phyloP scores from a whole-genome alignment of 306 rosid genomes.

The Cercis canadensis region DNA sequence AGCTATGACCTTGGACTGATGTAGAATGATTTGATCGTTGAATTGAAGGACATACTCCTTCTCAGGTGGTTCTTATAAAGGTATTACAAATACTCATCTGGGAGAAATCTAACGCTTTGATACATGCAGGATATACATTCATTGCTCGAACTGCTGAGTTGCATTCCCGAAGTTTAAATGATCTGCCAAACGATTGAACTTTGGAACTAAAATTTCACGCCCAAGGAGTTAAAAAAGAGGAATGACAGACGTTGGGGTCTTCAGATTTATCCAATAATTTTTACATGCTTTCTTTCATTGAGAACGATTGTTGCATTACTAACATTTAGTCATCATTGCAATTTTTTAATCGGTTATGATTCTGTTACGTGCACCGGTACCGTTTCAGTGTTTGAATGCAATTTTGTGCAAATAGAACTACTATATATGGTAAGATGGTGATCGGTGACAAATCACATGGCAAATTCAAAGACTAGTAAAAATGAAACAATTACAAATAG shows the following conservation, averaged over 20 bases:
- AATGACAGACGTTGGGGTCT: too few relatives aligned
- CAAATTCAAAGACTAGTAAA: not conserved
- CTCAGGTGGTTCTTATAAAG: not conserved
- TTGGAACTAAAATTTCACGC: conserved; percentile 25
- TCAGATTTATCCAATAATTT: too few relatives aligned
- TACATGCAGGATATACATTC: not conserved
- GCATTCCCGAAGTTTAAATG: not conserved
- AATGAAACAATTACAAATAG: not conserved
- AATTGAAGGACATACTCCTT: conserved; percentile 1
- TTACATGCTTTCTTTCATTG: too few relatives aligned
- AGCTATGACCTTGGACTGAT: conserved; percentile 5
- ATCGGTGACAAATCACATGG: too few relatives aligned
- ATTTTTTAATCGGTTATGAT: too few relatives aligned
- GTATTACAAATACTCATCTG: conserved; percentile 1
- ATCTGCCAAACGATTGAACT: not conserved
- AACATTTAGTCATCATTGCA: too few relatives aligned
- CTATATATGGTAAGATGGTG: too few relatives aligned
- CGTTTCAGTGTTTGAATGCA: too few relatives aligned
- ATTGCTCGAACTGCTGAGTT: conserved; percentile 3
- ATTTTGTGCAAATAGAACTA: too few relatives aligned
- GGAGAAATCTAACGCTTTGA: not conserved
- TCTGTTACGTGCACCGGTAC: too few relatives aligned
- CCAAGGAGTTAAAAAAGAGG: not conserved
- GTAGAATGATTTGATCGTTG: not conserved
- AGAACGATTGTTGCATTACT: too few relatives aligned